Evolutionary conservation across 176 grass and related monocot species (phyloP).

Genomic region (Leersia perrieri): DNA sequence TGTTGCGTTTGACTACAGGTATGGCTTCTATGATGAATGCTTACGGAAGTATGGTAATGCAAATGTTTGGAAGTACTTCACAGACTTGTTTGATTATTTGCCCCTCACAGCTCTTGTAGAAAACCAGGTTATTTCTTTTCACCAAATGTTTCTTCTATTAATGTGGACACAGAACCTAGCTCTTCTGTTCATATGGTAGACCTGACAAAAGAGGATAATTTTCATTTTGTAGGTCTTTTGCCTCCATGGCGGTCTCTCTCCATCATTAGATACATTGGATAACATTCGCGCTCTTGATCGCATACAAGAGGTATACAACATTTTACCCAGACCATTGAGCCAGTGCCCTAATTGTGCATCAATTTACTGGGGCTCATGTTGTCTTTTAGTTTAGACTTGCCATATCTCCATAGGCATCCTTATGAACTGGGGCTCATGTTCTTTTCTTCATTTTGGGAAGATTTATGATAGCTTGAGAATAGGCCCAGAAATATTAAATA

Average conservation of each 20-base stretch:
- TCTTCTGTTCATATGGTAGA: background rate
- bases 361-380: background rate
- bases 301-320: slow-evolving; percentile 79
- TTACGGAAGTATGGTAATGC: slow-evolving; percentile 99
- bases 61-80: slow-evolving; percentile 99
- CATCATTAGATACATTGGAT: slow-evolving; percentile 97
- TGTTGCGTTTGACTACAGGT: slow-evolving; percentile 58
- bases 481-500: background rate
- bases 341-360: slow-evolving; percentile 8
- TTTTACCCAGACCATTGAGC: slow-evolving; percentile 1
- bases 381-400: background rate
- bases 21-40: slow-evolving; percentile 99
- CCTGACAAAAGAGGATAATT: slow-evolving; percentile 10
- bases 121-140: slow-evolving; percentile 74
- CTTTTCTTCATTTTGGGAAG: background rate
- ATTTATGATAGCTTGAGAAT: slow-evolving; percentile 9
- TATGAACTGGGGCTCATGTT: background rate
- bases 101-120: slow-evolving; percentile 99
- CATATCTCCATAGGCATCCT: background rate
- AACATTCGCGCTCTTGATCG: slow-evolving; percentile 90
- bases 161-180: background rate
- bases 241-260: slow-evolving; percentile 96
- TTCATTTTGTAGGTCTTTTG: slow-evolving; percentile 75
- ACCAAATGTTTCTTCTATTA: background rate
- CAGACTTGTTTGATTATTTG: slow-evolving; percentile 98